Base-by-base conservation (phyloP, 2,329 filamentous ascomycete genomes). In the Fusarium subtropicale region DNA sequence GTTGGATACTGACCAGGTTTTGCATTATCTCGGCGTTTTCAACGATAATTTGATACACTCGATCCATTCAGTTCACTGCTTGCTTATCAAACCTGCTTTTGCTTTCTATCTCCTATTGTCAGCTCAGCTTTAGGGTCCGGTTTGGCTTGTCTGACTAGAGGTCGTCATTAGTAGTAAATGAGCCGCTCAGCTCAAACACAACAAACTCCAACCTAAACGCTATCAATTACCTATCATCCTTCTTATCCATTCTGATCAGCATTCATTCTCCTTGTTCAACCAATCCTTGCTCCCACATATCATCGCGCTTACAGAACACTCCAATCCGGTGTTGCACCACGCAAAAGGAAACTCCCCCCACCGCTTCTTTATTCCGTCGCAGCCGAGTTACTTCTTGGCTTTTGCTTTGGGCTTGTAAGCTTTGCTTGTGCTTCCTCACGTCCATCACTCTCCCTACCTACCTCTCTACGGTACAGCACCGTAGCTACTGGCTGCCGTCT, bases 331-430 rank as follows among this genome's bases (percentile, higher is more conserved):
- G 69, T 74, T 72, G 60, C 39, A 65, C 50, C 28, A 57, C 46
- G 51, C 65, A 53, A 50, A 33, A 24, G 26, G 41, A 34, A 31
- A 56, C 53, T 57, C 62, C 46, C 45, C 41, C 62, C 66, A 66
- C 66, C 61, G 52, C 56, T 66, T 67, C 62, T 69, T 48, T 52
- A 41, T 52, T 54, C 67, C 62, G 62, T 52, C 31, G 34, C 54
- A 68, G 46, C 67, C 66, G 53, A 44, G 46, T 46, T 22, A 64
- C 67, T 41, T 64, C 67, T 69, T 69, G 66, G 56, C 66, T 68
- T 68, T 52, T 42, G 39, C 4, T 10, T 51, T 41, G 45, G 54
- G 20, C 28, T 51, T 54, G 33, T 38, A 31, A 36, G 24, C 34
- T 20, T 51, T 52, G 48, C 34, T 56, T 58, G 64, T 71, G 47